Evolutionary conservation across 2,329 filamentous ascomycete genomes (phyloP).

Genomic region (Shiraia sp.): DNA sequence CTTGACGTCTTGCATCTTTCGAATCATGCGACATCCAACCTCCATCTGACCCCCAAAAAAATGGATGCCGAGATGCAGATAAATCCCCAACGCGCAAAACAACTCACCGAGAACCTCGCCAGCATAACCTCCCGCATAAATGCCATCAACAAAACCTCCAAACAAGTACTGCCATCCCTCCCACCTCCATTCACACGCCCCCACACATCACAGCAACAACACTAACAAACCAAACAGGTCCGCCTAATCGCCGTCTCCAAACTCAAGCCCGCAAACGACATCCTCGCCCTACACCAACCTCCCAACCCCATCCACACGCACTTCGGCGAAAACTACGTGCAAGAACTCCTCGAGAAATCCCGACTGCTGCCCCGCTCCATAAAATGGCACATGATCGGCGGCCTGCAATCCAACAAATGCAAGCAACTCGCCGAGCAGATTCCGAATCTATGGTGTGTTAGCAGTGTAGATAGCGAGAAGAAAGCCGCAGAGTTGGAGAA

Average conservation of each 20-base stretch:
- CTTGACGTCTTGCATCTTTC: slow-evolving; percentile 19
- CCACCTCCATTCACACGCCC: too few relatives aligned
- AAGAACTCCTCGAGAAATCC: slow-evolving; percentile 84
- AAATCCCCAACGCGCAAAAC: slow-evolving; percentile 50
- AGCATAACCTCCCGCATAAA: slow-evolving; percentile 48
- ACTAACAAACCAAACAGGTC: slow-evolving; percentile 56
- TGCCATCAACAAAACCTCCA: slow-evolving; percentile 39
- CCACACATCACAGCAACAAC: too few relatives aligned
- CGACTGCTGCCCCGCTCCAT: slow-evolving; percentile 75
- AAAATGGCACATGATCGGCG: slow-evolving; percentile 96
- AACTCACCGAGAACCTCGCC: slow-evolving; percentile 51
- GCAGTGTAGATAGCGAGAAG: slow-evolving; percentile 84
- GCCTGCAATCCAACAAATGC: slow-evolving; percentile 92
- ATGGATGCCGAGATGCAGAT: slow-evolving; percentile 46
- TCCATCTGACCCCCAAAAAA: slow-evolving; percentile 9
- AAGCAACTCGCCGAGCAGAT: slow-evolving; percentile 80
- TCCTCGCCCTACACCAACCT: slow-evolving; percentile 76
- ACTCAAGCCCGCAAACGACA: slow-evolving; percentile 89
- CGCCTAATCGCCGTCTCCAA: slow-evolving; percentile 95
- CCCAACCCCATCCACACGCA: slow-evolving; percentile 61
- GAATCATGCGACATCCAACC: slow-evolving; percentile 14
- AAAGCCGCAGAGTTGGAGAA: slow-evolving; percentile 84
- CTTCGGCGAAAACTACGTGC: slow-evolving; percentile 92
- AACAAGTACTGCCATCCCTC: slow-evolving; percentile 32
- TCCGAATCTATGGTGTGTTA: slow-evolving; percentile 87